These are phyloP conservation scores for Phytophthora megakarya DNA, from an alignment of 352 stramenopile species.

Conservation along the genomic window DNA sequence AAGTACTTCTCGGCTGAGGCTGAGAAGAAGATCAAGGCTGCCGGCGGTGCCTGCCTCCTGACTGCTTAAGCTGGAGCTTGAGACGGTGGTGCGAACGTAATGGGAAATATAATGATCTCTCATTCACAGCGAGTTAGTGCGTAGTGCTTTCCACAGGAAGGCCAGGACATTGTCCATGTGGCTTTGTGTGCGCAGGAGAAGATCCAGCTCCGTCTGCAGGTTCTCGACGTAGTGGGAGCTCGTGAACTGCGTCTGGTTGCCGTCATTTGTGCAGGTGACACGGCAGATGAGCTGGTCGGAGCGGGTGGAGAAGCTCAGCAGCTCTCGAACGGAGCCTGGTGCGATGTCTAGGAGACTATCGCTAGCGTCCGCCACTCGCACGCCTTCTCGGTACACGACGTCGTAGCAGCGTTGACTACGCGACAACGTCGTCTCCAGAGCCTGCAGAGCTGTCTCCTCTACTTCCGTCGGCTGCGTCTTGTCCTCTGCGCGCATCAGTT, in stretches of 20 bases:
- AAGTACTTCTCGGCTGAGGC: conserved; percentile 99
- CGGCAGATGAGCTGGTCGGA: conserved; percentile 34
- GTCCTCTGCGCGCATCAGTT: conserved; percentile 36
- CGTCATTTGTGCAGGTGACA: conserved; percentile 37
- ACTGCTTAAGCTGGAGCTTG: conserved; percentile 92
- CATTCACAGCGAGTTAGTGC: conserved; percentile 17
- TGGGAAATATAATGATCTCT: conserved; percentile 66
- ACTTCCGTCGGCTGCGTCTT: neutral
- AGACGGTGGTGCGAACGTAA: conserved; percentile 76
- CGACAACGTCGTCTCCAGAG: conserved; percentile 9
- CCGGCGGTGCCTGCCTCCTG: conserved; percentile 98
- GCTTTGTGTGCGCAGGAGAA: conserved; percentile 9
- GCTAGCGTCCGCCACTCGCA: conserved; percentile 32
- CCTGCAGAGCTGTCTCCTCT: too few species aligned
- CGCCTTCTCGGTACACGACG: conserved; percentile 41
- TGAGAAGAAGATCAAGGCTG: conserved; percentile 99
- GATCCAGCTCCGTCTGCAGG: conserved; percentile 23
- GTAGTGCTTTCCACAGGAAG: conserved; percentile 9
- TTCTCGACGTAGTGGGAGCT: conserved; percentile 39
- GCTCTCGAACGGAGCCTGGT: conserved; percentile 25
- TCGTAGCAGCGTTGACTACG: conserved; percentile 51
- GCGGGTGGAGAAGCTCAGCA: conserved; percentile 62
- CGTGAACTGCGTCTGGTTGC: conserved; percentile 10
- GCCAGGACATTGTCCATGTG: conserved; percentile 5
- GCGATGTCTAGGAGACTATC: conserved; percentile 40